Base-by-base conservation (phyloP, 768 basidiomycete genomes). In the Mycena vitilis region DNA sequence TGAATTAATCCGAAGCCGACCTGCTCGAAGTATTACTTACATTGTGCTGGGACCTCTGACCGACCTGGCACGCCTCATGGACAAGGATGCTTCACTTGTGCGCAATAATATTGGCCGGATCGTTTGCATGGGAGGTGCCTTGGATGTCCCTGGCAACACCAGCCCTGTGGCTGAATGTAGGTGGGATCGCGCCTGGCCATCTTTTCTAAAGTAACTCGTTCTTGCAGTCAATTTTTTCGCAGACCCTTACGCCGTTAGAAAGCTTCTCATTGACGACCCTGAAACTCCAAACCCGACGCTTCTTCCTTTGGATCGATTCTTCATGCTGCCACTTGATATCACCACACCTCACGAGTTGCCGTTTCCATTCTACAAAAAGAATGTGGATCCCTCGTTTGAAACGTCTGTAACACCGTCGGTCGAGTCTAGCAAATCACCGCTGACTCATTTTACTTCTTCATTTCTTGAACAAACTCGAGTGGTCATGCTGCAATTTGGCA, bases 61-160 rank as follows among this genome's bases (percentile, higher is more conserved):
- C 13, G 95, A 92, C 73, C 83, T 98, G 38, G 94, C 94, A 1
- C 80, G 82, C 40, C 82, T 93, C 66, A 80, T 93, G 76, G 85
- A 84, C 9, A 73, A 81, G 49, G 85, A 94, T 71, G 83, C 86
- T 12, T 75, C 81, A 42, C 80, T 85, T 13, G 81, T 95, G 37
- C 78, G 79, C 10, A 78, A 85, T 15, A 87, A 87, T 49, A 86
- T 95, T 36, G 93, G 90, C 6, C 85, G 90, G n/a, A 81, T 98
- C 10, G 80, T 96, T 23, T 91, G 89, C 76, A 97, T 98, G 95
- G 96, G 96, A n/a, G 96, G 95, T 16, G 92, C 95, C 2, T 77
- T 98, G 25, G 95, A 96, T 71, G 93, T 95, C 38, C 95, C 96
- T 0, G 96, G 96, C 4, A 98, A 97, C 72, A 92, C 90, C 0